Conservation (phyloP, 2,329 filamentous ascomycete genomes). For the Scytalidium sp. region DNA sequence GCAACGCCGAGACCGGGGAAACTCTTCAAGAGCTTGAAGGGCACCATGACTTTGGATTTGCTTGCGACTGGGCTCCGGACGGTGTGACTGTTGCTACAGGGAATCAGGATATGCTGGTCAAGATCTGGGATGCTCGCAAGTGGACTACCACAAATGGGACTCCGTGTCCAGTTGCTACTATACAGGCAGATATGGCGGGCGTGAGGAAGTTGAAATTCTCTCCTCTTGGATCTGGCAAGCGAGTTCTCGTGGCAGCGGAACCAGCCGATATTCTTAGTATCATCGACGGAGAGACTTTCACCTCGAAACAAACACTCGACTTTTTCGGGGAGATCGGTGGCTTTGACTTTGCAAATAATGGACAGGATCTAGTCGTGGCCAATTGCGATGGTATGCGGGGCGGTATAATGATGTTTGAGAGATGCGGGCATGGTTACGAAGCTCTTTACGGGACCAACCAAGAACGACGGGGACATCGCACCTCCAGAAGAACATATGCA, state of each 20-base stretch:
- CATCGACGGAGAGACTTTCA: slow-evolving; percentile 64
- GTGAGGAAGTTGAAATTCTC: slow-evolving; percentile 70
- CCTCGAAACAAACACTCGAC: slow-evolving; percentile 66
- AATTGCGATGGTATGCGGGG: slow-evolving; percentile 65
- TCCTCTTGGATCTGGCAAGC: slow-evolving; percentile 63
- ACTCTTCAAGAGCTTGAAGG: slow-evolving; percentile 56
- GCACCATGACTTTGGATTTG: slow-evolving; percentile 70
- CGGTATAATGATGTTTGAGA: slow-evolving; percentile 41
- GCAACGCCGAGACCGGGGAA: slow-evolving; percentile 64
- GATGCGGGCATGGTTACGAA: slow-evolving; percentile 23
- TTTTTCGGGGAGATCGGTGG: slow-evolving; percentile 76
- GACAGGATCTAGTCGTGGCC: slow-evolving; percentile 64
- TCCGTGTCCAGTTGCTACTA: slow-evolving; percentile 46
- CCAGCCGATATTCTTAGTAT: slow-evolving; percentile 72
- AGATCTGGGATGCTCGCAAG: slow-evolving; percentile 73
- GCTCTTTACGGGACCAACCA: slow-evolving; percentile 12
- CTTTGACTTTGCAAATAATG: slow-evolving; percentile 62
- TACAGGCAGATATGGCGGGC: slow-evolving; percentile 65
- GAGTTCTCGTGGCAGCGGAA: slow-evolving; percentile 69
- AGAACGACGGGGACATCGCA: not conserved
- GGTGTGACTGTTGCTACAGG: slow-evolving; percentile 74
- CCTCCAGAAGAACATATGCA: not conserved
- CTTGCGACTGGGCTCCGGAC: slow-evolving; percentile 77
- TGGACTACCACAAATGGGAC: slow-evolving; percentile 55
- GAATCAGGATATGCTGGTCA: slow-evolving; percentile 70